Evolutionary conservation across 2,329 filamentous ascomycete species (phyloP).

Genomic region (Colletotrichum tropicale): DNA sequence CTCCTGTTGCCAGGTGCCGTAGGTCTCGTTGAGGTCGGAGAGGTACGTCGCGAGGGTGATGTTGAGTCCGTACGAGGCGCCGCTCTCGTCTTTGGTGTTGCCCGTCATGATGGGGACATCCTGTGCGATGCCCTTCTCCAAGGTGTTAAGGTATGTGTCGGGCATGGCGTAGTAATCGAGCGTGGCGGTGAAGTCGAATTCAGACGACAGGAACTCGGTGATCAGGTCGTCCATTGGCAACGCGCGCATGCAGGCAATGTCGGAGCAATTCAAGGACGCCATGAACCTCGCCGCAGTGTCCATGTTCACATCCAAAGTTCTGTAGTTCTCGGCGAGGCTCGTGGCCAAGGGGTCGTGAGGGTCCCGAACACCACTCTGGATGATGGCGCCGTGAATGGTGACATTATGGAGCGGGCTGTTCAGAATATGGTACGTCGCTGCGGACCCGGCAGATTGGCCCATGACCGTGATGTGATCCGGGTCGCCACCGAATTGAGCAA

Average conservation of each 20-base stretch:
- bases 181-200: not conserved
- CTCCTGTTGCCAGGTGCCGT: not conserved
- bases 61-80: not conserved
- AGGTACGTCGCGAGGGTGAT: not conserved
- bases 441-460: not conserved
- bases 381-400: not conserved
- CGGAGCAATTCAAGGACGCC: not conserved
- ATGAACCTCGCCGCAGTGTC: not conserved
- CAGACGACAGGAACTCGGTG: not conserved
- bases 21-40: not conserved
- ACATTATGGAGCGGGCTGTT: not conserved
- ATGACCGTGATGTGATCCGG: not conserved
- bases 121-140: not conserved
- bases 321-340: not conserved
- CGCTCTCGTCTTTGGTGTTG: not conserved
- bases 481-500: not conserved
- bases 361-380: not conserved
- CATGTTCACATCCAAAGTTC: not conserved
- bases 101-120: conserved; percentile 24
- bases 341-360: not conserved
- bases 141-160: not conserved
- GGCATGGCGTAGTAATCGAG: conserved; percentile 21
- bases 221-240: not conserved
- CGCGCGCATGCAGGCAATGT: not conserved
- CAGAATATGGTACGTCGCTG: not conserved